Conservation (phyloP, 164 flowering plant genomes). For the Vitis rotundifolia region DNA sequence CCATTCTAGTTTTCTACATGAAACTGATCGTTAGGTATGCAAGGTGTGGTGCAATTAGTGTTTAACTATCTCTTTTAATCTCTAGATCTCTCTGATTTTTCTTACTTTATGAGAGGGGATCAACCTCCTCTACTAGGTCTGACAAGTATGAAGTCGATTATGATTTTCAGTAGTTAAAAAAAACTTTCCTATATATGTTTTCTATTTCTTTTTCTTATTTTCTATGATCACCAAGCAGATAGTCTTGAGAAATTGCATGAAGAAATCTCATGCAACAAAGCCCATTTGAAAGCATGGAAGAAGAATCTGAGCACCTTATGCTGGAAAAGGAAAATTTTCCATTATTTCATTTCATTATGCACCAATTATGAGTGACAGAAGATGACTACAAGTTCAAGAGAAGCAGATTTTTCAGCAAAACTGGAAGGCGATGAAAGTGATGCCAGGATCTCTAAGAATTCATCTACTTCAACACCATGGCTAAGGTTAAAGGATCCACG, state of each 20-base stretch:
- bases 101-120: not conserved
- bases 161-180: too few relatives aligned
- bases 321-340: too few relatives aligned
- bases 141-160: too few relatives aligned
- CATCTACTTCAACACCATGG: slow-evolving; percentile 55
- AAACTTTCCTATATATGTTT: not conserved
- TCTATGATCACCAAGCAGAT: not conserved
- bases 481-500: slow-evolving; percentile 66
- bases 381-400: slow-evolving; percentile 44
- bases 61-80: too few relatives aligned
- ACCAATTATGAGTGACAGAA: slow-evolving; percentile 29
- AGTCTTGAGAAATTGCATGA: not conserved
- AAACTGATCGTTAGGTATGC: not conserved
- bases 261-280: not conserved
- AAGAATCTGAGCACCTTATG: not conserved
- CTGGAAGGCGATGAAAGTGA: slow-evolving; percentile 31
- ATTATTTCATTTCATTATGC: not conserved
- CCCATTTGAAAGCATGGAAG: not conserved
- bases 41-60: not conserved
- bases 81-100: too few relatives aligned
- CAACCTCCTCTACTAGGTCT: too few relatives aligned
- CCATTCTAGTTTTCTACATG: not conserved
- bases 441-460: slow-evolving; percentile 26
- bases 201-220: not conserved
- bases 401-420: slow-evolving; percentile 33